Conservation (phyloP, 257 asterid genomes). For the Primulina eburnea region DNA sequence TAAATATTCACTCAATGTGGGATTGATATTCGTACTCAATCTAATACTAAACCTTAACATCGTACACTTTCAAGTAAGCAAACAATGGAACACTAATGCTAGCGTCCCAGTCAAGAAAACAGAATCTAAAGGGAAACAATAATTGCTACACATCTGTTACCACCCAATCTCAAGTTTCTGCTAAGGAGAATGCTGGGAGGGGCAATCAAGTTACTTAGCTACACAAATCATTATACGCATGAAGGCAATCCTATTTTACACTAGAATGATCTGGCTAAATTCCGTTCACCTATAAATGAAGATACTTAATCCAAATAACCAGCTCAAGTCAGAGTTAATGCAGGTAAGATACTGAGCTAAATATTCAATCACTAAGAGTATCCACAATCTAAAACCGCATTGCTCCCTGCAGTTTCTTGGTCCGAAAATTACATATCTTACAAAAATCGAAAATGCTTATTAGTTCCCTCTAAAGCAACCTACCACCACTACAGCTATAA, state of each 20-base stretch:
- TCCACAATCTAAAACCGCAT: conserved; percentile 5
- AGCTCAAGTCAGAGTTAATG: conserved; percentile 1
- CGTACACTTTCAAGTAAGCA: too few species aligned
- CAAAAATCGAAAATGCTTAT: background rate
- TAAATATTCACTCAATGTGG: too few species aligned
- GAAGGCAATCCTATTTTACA: conserved; percentile 6
- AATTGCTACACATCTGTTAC: conserved; percentile 14
- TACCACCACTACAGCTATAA: conserved; percentile 7
- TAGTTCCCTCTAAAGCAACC: conserved; percentile 23
- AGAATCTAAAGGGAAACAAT: background rate
- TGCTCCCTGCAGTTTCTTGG: conserved; percentile 14
- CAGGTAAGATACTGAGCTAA: conserved; percentile 4
- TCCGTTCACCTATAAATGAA: background rate
- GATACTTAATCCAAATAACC: conserved; percentile 11
- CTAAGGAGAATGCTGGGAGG: conserved; percentile 22
- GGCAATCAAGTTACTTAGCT: background rate
- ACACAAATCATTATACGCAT: conserved; percentile 4
- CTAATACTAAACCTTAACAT: too few species aligned
- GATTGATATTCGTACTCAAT: too few species aligned
- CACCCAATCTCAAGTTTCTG: conserved; percentile 27
- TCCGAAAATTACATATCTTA: conserved; percentile 13
- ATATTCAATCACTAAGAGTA: conserved; percentile 8
- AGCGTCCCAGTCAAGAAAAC: background rate
- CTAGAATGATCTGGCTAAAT: background rate
- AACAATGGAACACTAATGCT: too few species aligned